These are phyloP conservation scores for Psidium guajava DNA, from an alignment of 345 rosid genomes.

Conservation along the genomic window DNA sequence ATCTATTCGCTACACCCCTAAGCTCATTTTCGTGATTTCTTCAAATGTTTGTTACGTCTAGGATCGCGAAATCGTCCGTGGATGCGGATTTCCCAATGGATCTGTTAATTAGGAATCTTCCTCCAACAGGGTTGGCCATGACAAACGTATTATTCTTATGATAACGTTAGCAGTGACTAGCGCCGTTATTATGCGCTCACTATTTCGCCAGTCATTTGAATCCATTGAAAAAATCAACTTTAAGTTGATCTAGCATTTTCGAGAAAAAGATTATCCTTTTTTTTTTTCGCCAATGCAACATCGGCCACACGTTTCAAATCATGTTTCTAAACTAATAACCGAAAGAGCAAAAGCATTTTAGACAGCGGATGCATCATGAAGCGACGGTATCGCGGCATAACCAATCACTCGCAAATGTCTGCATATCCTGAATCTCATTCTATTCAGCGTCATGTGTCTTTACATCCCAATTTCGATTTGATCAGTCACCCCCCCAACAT, in stretches of 20 bases:
- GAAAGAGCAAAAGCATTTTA: neutral
- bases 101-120: too few relatives aligned
- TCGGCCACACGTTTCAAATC: neutral
- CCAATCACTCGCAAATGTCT: neutral
- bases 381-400: neutral
- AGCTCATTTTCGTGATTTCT: too few relatives aligned
- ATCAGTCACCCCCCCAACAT: neutral
- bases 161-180: neutral
- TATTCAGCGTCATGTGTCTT: neutral
- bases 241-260: neutral
- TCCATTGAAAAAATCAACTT: neutral
- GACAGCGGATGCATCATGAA: neutral
- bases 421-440: neutral
- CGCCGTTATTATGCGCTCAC: neutral
- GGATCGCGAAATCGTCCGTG: too few relatives aligned
- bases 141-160: neutral
- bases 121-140: neutral
- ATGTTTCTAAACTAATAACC: neutral
- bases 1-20: too few relatives aligned
- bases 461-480: neutral
- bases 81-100: too few relatives aligned
- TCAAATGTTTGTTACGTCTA: too few relatives aligned
- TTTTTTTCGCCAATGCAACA: neutral
- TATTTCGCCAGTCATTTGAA: neutral
- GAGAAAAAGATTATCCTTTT: neutral